Base-by-base conservation (phyloP, 1,139 yeast genomes). In the Yamadazyma diddensiae region DNA sequence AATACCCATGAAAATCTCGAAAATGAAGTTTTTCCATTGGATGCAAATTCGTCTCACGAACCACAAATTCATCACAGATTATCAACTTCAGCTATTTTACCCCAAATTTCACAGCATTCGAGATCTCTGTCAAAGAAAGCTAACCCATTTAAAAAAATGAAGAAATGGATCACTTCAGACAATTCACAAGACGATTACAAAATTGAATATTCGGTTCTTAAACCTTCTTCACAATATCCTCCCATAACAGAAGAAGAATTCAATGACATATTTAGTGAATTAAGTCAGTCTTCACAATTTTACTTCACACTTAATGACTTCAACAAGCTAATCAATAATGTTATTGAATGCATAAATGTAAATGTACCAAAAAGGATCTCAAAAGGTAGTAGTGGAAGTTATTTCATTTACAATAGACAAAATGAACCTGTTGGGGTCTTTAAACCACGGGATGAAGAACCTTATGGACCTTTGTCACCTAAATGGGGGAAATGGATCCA, bases 401-500 rank as follows among this genome's bases (percentile, higher is more conserved):
- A 82, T 48, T 82, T 82, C 50, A 62, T 81, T 3, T 26, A 28
- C 5, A 34, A 24, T 17, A 10, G 20, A 5, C 18, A n/a, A 5
- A 25, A 26, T 12, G 38, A 42, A 24, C 53, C 44, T 27, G 70
- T 70, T 5, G 90, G 82, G 0, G 79, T 82, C 3, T 82, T 82
- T 62, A 82, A 82, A 50, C 92, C 92, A 5, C 81, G 81, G 49
- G 87, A 82, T 53, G 92, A 82, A 53, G 90, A 82, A 45, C 92
- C 90, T 0, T 82, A 82, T 49, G 92, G 90, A 0, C 86, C 88
- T 0, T 50, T 82, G 33, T 78, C 84, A 5, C 90, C 90, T 0
- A 82, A 82, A 52, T 80, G 90, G 88, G 75, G 85, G 2, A 82
- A 82, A 56, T 82, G 90, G 90, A 53, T 81, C 6, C 90, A 82